A percentile compares a stretch with the other conserved stretches of the same genome.
Conservation (phyloP, 257 asterid species). For the Ligustrum vulgare region DNA sequence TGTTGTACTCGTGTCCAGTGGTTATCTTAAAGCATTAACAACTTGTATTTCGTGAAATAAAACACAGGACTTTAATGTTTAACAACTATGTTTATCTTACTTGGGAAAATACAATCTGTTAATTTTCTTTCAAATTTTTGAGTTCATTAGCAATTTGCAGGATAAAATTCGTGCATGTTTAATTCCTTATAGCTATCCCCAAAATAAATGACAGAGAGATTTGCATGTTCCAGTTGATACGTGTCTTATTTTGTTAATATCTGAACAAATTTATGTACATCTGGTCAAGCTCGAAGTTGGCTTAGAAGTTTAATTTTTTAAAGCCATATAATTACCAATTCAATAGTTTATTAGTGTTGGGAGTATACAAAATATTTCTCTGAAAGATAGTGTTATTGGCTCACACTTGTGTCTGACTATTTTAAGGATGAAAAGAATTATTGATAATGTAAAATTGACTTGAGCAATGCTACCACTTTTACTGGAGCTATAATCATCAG, state of each 20-base stretch:
- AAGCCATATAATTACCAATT: neutral
- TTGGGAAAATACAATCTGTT: conserved; percentile 13
- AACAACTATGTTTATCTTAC: neutral
- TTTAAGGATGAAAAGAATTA: neutral
- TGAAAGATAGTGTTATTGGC: neutral
- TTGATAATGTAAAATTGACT: neutral
- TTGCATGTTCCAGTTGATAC: neutral
- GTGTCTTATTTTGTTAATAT: neutral
- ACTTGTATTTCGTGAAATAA: conserved; percentile 3
- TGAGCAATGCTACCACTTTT: conserved; percentile 1
- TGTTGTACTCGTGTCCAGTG: conserved; percentile 2
- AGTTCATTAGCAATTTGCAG: neutral
- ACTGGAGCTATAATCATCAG: neutral
- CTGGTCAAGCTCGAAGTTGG: neutral
- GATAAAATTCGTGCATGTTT: neutral
- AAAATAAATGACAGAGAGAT: neutral
- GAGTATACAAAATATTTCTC: neutral
- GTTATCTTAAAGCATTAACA: conserved; percentile 10
- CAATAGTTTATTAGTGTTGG: neutral
- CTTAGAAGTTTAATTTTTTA: neutral
- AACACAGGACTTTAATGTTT: neutral
- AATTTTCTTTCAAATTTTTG: neutral
- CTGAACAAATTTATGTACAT: neutral
- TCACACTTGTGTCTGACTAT: neutral
- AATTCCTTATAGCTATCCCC: conserved; percentile 8